A percentile compares a stretch with the other conserved stretches of the same genome.
Conservation (phyloP, 768 basidiomycete genomes). For the Tylopilus subfusipes region DNA sequence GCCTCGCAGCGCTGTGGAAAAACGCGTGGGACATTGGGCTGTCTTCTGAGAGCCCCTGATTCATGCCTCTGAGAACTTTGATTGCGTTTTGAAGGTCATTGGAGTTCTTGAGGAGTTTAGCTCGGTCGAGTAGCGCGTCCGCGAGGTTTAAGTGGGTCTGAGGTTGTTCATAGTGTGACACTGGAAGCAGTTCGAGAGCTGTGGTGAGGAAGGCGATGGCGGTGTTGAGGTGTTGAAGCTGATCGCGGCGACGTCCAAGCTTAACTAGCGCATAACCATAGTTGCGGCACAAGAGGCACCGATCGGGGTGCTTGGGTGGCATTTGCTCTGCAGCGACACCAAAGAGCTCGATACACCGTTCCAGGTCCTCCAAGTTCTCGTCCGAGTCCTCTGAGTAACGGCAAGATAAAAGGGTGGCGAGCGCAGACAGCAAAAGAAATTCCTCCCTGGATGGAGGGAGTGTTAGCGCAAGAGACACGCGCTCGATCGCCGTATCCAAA, state of each 20-base stretch:
- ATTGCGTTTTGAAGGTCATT: slow-evolving; percentile 1
- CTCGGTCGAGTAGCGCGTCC: slow-evolving; percentile 1
- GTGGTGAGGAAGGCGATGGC: slow-evolving; percentile 12
- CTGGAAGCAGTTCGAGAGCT: slow-evolving; percentile 6
- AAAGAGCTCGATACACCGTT: slow-evolving; percentile 14
- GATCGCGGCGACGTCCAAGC: slow-evolving; percentile 3
- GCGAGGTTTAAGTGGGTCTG: neutral
- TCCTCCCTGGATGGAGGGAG: slow-evolving; percentile 8
- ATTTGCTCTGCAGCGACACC: slow-evolving; percentile 3
- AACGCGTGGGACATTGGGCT: neutral
- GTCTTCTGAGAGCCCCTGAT: slow-evolving; percentile 7
- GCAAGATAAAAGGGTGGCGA: slow-evolving; percentile 13
- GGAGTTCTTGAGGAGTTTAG: neutral
- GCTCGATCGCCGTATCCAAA: slow-evolving; percentile 18
- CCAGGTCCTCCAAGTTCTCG: slow-evolving; percentile 10
- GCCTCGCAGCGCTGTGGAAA: neutral
- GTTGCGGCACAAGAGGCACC: slow-evolving; percentile 2
- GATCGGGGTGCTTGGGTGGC: slow-evolving; percentile 10
- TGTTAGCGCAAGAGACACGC: slow-evolving; percentile 3
- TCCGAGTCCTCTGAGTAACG: slow-evolving; percentile 8
- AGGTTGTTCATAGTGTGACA: slow-evolving; percentile 10
- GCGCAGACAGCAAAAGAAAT: neutral
- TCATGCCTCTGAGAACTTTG: neutral
- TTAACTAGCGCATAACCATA: slow-evolving; percentile 11
- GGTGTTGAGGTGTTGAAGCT: neutral